Evolutionary conservation across 2,329 filamentous ascomycete species (phyloP).

Genomic region (Venturia effusa): DNA sequence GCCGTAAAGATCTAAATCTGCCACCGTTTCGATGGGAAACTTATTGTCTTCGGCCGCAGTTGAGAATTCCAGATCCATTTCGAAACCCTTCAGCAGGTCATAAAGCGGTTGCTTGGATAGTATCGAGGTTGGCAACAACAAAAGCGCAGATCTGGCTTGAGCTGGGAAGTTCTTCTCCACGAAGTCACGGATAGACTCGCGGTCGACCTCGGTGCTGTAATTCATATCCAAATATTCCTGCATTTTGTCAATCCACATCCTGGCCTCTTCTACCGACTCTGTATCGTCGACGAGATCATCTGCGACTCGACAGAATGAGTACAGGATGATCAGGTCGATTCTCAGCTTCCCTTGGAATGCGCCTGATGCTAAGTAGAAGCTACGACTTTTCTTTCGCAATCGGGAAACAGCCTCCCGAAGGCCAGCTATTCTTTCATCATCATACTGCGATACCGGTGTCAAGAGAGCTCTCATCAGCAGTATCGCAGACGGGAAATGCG

Average conservation of each 20-base stretch:
- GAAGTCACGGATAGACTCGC: conserved; percentile 19
- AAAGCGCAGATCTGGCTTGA: conserved; percentile 42
- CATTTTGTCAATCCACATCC: conserved; percentile 48
- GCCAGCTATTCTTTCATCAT: conserved; percentile 46
- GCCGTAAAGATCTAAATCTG: conserved; percentile 52
- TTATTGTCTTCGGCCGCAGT: conserved; percentile 14
- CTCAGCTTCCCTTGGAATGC: conserved; percentile 57
- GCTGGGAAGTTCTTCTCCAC: conserved; percentile 42
- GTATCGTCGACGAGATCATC: conserved; percentile 65
- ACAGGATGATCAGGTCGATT: conserved; percentile 58
- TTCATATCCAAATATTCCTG: conserved; percentile 45
- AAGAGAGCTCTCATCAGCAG: conserved; percentile 44
- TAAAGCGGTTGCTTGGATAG: conserved; percentile 50
- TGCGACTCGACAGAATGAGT: conserved; percentile 63
- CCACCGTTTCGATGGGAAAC: conserved; percentile 49
- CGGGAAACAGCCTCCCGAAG: conserved; percentile 48
- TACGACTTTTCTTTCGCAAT: conserved; percentile 55
- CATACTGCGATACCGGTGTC: conserved; percentile 39
- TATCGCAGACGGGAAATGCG: conserved; percentile 37
- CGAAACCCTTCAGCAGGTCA: conserved; percentile 55
- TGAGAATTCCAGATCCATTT: conserved; percentile 53
- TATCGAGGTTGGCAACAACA: conserved; percentile 47
- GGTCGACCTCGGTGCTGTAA: conserved; percentile 28
- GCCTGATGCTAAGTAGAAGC: conserved; percentile 62
- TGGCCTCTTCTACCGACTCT: conserved; percentile 39